Percentiles rank a stretch among this genome's conserved stretches.
Conservation (phyloP, 768 basidiomycete genomes). For the Cubamyces sp. region DNA sequence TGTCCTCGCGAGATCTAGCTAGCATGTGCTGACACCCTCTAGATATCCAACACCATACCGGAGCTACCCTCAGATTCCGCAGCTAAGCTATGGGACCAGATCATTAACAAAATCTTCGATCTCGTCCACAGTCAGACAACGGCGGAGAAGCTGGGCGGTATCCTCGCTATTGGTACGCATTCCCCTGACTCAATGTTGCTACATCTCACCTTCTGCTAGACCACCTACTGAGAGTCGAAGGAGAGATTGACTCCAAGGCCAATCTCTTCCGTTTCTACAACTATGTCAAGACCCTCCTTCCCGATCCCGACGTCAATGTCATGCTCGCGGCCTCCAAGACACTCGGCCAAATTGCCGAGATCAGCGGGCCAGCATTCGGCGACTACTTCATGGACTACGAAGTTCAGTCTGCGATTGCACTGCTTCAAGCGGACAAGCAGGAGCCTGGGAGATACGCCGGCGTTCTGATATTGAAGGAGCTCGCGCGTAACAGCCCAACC, state of each 20-base stretch:
- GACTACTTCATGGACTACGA: slow-evolving; percentile 91
- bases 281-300: slow-evolving; percentile 91
- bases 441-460: slow-evolving; percentile 92
- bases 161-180: slow-evolving; percentile 80
- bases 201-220: slow-evolving; percentile 44
- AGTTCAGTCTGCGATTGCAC: slow-evolving; percentile 80
- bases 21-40: slow-evolving; percentile 16
- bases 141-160: slow-evolving; percentile 82
- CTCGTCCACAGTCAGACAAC: slow-evolving; percentile 81
- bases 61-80: slow-evolving; percentile 85
- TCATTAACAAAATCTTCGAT: slow-evolving; percentile 80
- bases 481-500: slow-evolving; percentile 85
- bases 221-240: slow-evolving; percentile 77
- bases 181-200: neutral
- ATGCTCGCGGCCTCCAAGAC: slow-evolving; percentile 96
- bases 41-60: slow-evolving; percentile 75
- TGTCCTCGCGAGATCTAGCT: slow-evolving; percentile 31
- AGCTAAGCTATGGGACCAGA: slow-evolving; percentile 84
- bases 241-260: slow-evolving; percentile 78
- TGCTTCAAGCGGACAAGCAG: slow-evolving; percentile 72
- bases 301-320: slow-evolving; percentile 88
- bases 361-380: slow-evolving; percentile 82
- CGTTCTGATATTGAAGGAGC: slow-evolving; percentile 90
- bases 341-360: slow-evolving; percentile 82
- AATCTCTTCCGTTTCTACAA: slow-evolving; percentile 88